Evolutionary conservation across 1,284 basidiomycete genomes (phyloP).

Genomic region (Malassezia furfur): DNA sequence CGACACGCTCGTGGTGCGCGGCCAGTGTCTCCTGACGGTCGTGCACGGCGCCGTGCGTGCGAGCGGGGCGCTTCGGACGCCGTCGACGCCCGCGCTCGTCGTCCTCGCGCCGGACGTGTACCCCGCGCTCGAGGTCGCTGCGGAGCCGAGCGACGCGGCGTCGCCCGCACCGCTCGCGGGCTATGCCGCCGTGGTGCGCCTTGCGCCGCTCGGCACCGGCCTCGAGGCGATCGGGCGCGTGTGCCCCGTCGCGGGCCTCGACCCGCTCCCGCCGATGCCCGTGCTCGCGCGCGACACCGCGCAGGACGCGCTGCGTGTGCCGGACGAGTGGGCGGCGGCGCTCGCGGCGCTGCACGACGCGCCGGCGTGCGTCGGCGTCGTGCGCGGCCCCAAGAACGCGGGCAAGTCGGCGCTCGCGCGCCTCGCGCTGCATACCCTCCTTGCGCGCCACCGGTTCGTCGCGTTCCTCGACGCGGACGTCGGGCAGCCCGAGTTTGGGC

Average conservation of each 20-base stretch:
- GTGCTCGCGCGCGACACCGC: background rate
- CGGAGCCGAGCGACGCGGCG: background rate
- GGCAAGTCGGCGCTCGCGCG: slow-evolving; percentile 83
- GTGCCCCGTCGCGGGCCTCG: slow-evolving; percentile 12
- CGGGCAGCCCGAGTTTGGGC: slow-evolving; percentile 87
- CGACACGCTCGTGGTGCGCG: slow-evolving; percentile 8
- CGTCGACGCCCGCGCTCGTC: background rate
- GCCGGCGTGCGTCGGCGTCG: slow-evolving; percentile 49
- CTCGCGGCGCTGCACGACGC: background rate
- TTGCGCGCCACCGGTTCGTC: slow-evolving; percentile 55
- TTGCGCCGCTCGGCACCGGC: slow-evolving; percentile 1
- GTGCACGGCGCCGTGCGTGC: background rate
- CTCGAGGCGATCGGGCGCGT: slow-evolving; percentile 12
- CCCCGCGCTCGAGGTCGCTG: slow-evolving; percentile 1
- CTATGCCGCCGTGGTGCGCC: background rate
- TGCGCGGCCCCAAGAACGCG: slow-evolving; percentile 73
- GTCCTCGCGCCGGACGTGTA: slow-evolving; percentile 6
- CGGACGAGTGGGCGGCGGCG: slow-evolving; percentile 3
- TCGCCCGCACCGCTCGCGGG: background rate
- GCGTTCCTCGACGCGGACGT: slow-evolving; percentile 85
- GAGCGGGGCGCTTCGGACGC: background rate
- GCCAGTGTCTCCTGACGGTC: slow-evolving; percentile 3
- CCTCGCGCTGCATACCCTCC: slow-evolving; percentile 63
- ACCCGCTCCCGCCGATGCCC: slow-evolving; percentile 1
- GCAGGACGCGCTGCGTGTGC: background rate